Evolutionary conservation across 1,284 basidiomycete species (phyloP), one percentile per base, ranked within the genome.

Genomic region (Gomphus bonarii): DNA sequence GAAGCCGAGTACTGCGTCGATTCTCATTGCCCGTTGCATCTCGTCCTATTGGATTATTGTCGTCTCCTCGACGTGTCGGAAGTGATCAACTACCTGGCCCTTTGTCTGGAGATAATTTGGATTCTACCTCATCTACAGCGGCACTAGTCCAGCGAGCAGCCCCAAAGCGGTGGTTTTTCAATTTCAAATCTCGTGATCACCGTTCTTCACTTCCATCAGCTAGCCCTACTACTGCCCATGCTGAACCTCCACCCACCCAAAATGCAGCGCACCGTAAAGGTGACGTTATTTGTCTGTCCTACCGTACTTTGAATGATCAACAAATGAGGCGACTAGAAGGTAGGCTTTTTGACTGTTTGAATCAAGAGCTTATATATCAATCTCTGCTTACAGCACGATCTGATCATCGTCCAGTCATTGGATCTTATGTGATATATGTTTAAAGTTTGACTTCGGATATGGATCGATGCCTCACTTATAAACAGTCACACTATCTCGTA

Each of bases 351-450:
- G 14, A 40, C 6, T n/a, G 12, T 40, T 40, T 40, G n/a, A 40
- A 11, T 40, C 12, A 16, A 16, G 10, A 40, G 43, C 5, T 28
- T 22, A 28, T 10, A 9, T 33, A 40, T 7, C 33, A 30, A 30
- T 42, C 10, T 6, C 38, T 28, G 4, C n/a, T 18, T 10, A 1
- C 42, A 57, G 55, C 83, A n/a, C 75, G 84, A 51, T 87, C 84
- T 62, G 85, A 88, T 66, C 86, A 88, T 65, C 70, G 89, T 50
- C 89, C 88, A 0, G 88, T 91, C 28, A 82, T 91, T 61, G 86
- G 85, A 60, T 77, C 78, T 30, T 89, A 85, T 65, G 78, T 77
- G 46, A 71, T 85, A 54, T 87, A 84, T 64, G 61, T 80, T 43
- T 80, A 22, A 46, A 11, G 3, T n/a, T 20, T 46, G 3, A 46